phyloP scores from a whole-genome alignment of 2,329 filamentous ascomycete genomes.

The Podosphaera xanthii region DNA sequence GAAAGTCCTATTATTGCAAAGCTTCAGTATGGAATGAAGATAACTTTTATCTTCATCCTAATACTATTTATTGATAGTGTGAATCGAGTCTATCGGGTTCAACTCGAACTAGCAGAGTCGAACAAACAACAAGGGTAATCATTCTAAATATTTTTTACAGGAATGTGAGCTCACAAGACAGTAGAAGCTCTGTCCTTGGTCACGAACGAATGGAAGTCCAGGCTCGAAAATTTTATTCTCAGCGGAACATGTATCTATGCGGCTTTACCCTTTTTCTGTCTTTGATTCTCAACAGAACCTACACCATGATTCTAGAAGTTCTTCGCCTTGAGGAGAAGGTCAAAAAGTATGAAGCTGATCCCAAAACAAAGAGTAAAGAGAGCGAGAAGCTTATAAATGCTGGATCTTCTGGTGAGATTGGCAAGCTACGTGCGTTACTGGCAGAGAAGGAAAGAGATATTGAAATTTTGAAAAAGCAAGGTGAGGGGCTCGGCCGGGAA shows the following conservation, averaged over 20 bases:
- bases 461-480: slow-evolving; percentile 79
- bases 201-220: slow-evolving; percentile 95
- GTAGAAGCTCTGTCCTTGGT: slow-evolving; percentile 50
- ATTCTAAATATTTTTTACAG: not conserved
- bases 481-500: slow-evolving; percentile 58
- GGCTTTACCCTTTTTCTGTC: slow-evolving; percentile 98
- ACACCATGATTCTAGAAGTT: slow-evolving; percentile 43
- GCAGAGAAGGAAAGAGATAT: slow-evolving; percentile 62
- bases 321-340: slow-evolving; percentile 70
- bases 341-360: slow-evolving; percentile 54
- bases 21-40: slow-evolving; percentile 93
- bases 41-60: slow-evolving; percentile 51
- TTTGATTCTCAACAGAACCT: slow-evolving; percentile 95
- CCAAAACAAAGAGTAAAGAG: slow-evolving; percentile 37
- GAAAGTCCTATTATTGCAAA: slow-evolving; percentile 46
- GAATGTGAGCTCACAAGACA: slow-evolving; percentile 9
- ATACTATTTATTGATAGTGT: slow-evolving; percentile 44
- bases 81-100: slow-evolving; percentile 85
- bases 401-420: slow-evolving; percentile 56
- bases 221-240: slow-evolving; percentile 98
- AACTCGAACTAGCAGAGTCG: slow-evolving; percentile 60
- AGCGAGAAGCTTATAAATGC: slow-evolving; percentile 47
- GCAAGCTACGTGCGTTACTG: slow-evolving; percentile 39
- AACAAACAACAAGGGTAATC: slow-evolving; percentile 30
- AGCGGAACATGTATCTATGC: slow-evolving; percentile 99